These are phyloP conservation scores for Puccinia hordei DNA, from an alignment of 1,284 basidiomycete species.

Conservation along the genomic window DNA sequence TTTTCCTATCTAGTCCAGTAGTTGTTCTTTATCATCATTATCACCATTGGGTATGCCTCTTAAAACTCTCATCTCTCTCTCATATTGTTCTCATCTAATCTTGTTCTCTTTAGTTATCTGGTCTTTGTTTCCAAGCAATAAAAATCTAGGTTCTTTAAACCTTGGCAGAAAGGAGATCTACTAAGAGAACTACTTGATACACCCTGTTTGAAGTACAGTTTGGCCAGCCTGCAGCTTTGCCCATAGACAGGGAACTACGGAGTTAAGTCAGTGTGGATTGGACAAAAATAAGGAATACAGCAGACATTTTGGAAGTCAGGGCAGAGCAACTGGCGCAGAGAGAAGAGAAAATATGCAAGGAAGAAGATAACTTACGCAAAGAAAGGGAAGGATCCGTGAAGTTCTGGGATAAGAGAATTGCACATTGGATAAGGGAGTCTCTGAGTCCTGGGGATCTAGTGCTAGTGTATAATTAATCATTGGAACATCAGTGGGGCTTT, in stretches of 20 bases:
- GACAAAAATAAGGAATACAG: not conserved
- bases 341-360: conserved; percentile 9
- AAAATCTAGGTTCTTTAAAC: too few species aligned
- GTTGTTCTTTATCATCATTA: too few species aligned
- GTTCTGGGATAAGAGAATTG: conserved; percentile 15
- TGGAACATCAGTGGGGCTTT: conserved; percentile 1
- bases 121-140: too few species aligned
- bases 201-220: conserved; percentile 35
- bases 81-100: too few species aligned
- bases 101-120: too few species aligned
- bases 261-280: conserved; percentile 17
- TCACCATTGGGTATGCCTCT: too few species aligned
- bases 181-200: conserved; percentile 26
- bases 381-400: not conserved
- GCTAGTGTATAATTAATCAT: not conserved
- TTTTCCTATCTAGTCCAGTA: too few species aligned
- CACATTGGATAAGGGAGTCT: not conserved
- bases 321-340: too few species aligned
- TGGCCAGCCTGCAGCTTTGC: too few species aligned
- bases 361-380: not conserved
- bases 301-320: not conserved
- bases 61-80: too few species aligned
- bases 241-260: not conserved
- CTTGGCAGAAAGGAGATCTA: conserved; percentile 24
- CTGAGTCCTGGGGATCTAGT: not conserved